Conservation (phyloP, 1,284 basidiomycete species). For the Leccinum solheimii region DNA sequence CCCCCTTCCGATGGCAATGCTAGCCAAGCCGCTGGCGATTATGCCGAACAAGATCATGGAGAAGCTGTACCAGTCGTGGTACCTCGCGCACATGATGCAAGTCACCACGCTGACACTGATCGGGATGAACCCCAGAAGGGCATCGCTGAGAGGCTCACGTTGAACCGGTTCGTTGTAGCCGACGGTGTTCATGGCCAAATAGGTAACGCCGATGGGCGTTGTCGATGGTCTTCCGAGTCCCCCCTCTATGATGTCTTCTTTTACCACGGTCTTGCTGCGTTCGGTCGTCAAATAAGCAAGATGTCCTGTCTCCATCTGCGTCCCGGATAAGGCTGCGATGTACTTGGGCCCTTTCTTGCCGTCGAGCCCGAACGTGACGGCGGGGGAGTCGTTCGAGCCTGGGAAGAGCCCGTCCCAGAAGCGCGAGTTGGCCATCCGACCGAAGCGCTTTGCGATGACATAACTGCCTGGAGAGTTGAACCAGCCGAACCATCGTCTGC, state of each 20-base stretch:
- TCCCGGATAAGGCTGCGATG: slow-evolving; percentile 24
- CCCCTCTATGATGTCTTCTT: slow-evolving; percentile 8
- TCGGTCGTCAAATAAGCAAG: slow-evolving; percentile 26
- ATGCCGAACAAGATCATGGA: slow-evolving; percentile 35
- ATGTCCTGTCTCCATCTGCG: slow-evolving; percentile 25
- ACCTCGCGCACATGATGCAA: slow-evolving; percentile 23
- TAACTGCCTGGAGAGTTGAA: slow-evolving; percentile 36
- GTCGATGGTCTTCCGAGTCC: slow-evolving; percentile 2
- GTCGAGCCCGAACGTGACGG: slow-evolving; percentile 29
- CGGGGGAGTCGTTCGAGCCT: slow-evolving; percentile 22
- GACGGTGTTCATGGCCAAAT: slow-evolving; percentile 20
- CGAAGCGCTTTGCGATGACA: slow-evolving; percentile 30
- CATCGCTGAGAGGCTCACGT: not conserved
- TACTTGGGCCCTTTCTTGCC: slow-evolving; percentile 30
- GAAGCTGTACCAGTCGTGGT: slow-evolving; percentile 29
- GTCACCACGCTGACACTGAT: slow-evolving; percentile 25
- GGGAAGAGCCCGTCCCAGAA: slow-evolving; percentile 35
- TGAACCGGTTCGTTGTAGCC: slow-evolving; percentile 2
- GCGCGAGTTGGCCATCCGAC: slow-evolving; percentile 27
- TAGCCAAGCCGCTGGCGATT: slow-evolving; percentile 28
- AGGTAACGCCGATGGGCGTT: slow-evolving; percentile 8
- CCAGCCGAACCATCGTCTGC: slow-evolving; percentile 35
- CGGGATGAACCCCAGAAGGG: slow-evolving; percentile 26
- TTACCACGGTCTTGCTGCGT: not conserved
- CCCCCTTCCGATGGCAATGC: slow-evolving; percentile 23